These are phyloP conservation scores for Guadua angustifolia DNA, from an alignment of 176 grass and related monocot species.

Conservation along the genomic window DNA sequence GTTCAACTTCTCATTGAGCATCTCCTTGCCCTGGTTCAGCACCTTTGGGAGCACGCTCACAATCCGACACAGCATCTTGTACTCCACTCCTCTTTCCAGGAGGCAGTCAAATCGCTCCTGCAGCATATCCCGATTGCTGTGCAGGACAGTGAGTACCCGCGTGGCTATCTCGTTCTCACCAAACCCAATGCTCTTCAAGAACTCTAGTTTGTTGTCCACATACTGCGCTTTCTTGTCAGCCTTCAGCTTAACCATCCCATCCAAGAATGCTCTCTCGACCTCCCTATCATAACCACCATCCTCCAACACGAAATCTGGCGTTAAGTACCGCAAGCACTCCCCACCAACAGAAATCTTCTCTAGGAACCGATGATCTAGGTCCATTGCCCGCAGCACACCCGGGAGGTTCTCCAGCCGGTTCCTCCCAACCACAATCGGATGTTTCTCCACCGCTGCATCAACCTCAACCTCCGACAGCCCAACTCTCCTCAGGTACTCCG, in stretches of 20 bases:
- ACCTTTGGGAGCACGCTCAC: slow-evolving; percentile 60
- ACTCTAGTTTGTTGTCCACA: slow-evolving; percentile 63
- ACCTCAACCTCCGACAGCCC: slow-evolving; percentile 52
- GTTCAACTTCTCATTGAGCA: slow-evolving; percentile 67
- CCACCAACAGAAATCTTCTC: slow-evolving; percentile 52
- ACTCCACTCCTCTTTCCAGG: slow-evolving; percentile 66
- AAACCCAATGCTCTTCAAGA: slow-evolving; percentile 81
- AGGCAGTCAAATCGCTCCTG: slow-evolving; percentile 72
- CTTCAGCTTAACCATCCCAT: slow-evolving; percentile 62
- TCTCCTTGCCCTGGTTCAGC: slow-evolving; percentile 78
- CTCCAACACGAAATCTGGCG: slow-evolving; percentile 60
- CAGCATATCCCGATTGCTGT: slow-evolving; percentile 56
- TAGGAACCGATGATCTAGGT: slow-evolving; percentile 54
- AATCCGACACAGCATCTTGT: slow-evolving; percentile 73
- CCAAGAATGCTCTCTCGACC: slow-evolving; percentile 58
- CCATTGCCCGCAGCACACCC: slow-evolving; percentile 58
- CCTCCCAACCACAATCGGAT: slow-evolving; percentile 71
- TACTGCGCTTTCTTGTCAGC: slow-evolving; percentile 36
- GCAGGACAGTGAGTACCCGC: slow-evolving; percentile 42
- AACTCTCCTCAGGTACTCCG: slow-evolving; percentile 59
- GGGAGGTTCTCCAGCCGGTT: slow-evolving; percentile 77
- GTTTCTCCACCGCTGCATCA: slow-evolving; percentile 29
- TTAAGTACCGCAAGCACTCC: slow-evolving; percentile 48
- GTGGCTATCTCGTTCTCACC: slow-evolving; percentile 60
- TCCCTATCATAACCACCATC: slow-evolving; percentile 50